Evolutionary conservation across 2,329 filamentous ascomycete species (phyloP).

Genomic region (Bisporella sp.): DNA sequence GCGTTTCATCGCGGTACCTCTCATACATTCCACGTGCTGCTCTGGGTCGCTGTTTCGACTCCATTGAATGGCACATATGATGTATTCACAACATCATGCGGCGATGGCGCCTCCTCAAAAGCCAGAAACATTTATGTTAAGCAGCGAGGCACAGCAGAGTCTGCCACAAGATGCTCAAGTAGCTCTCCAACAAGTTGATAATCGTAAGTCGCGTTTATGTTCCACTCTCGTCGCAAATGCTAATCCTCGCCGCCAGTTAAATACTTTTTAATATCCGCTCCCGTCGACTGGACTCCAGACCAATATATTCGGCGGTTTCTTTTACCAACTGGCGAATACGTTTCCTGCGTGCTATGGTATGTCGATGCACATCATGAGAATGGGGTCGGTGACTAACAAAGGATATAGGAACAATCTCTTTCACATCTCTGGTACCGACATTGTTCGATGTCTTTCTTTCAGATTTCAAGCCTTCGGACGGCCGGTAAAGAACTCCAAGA

Average conservation of each 20-base stretch:
- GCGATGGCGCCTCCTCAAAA: conserved; percentile 90
- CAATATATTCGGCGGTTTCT: conserved; percentile 96
- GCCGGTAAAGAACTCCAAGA: conserved; percentile 98
- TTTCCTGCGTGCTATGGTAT: conserved; percentile 92
- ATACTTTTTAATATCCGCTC: conserved; percentile 98
- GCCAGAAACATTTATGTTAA: conserved; percentile 98
- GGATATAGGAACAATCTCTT: conserved; percentile 84
- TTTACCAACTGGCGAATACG: conserved; percentile 94
- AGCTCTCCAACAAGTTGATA: conserved; percentile 96
- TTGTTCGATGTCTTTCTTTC: conserved; percentile 96
- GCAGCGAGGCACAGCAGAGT: conserved; percentile 92
- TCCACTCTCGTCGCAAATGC: conserved; percentile 9
- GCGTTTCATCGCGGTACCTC: not conserved
- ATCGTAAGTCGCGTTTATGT: conserved; percentile 55
- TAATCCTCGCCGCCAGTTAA: conserved; percentile 58
- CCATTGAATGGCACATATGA: conserved; percentile 35
- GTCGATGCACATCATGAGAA: conserved; percentile 19
- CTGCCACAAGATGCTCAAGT: conserved; percentile 95
- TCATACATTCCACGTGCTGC: not conserved
- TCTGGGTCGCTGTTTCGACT: conserved; percentile 17
- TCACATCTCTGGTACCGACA: conserved; percentile 98
- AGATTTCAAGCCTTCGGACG: conserved; percentile 97
- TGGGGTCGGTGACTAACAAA: conserved; percentile 20
- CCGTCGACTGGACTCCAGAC: conserved; percentile 94
- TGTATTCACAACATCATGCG: conserved; percentile 73